Percentiles rank a stretch among this genome's conserved stretches.
Evolutionary conservation across 192 early-diverging fungal species (phyloP).

Genomic region (Phycomyces blakesleeanus): DNA sequence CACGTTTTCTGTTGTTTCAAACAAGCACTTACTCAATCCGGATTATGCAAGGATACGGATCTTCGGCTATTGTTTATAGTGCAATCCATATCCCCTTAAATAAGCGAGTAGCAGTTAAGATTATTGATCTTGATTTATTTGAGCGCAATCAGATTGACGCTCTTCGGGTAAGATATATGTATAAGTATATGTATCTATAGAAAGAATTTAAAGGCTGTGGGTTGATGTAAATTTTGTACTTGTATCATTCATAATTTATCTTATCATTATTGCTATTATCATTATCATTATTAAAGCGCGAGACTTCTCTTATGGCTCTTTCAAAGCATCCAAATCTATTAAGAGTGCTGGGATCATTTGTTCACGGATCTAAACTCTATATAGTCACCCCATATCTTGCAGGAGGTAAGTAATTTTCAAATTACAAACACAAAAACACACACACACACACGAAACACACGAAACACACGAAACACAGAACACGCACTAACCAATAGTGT

Average conservation of each 20-base stretch:
- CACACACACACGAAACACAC: too few species aligned
- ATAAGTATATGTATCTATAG: background rate
- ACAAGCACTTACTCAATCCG: too few species aligned
- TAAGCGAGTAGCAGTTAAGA: conserved; percentile 73
- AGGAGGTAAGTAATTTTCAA: conserved; percentile 42
- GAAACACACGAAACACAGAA: too few species aligned
- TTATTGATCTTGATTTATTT: conserved; percentile 88
- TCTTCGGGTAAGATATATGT: conserved; percentile 55
- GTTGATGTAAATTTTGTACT: too few species aligned
- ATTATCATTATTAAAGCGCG: conserved; percentile 55
- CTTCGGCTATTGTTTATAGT: conserved; percentile 80
- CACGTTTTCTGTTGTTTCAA: too few species aligned
- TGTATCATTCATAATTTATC: too few species aligned
- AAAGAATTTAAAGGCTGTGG: background rate
- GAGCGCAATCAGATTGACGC: conserved; percentile 90
- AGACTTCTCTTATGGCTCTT: conserved; percentile 85
- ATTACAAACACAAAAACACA: background rate
- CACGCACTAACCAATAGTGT: too few species aligned
- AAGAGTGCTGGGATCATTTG: conserved; percentile 80
- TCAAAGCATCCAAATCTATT: conserved; percentile 84
- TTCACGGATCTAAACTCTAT: conserved; percentile 70
- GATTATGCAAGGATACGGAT: conserved; percentile 66
- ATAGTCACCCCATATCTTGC: conserved; percentile 81
- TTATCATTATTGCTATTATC: too few species aligned
- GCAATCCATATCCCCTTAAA: conserved; percentile 70